Percentiles rank a stretch among this genome's conserved stretches.
Evolutionary conservation across 1,284 basidiomycete species (phyloP).

Genomic region (Melampsora americana): DNA sequence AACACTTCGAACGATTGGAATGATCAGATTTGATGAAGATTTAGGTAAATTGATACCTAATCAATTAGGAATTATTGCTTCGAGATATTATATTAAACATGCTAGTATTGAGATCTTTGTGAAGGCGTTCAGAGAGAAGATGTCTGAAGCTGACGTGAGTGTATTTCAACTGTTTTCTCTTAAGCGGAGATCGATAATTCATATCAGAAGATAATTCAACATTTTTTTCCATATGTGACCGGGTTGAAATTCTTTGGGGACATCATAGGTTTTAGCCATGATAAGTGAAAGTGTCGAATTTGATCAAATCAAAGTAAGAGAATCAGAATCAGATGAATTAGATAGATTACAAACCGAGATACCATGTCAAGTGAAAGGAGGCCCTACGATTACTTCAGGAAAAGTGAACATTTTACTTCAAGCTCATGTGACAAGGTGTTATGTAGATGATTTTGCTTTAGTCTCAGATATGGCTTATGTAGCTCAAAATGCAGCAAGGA

Average conservation of each 20-base stretch:
- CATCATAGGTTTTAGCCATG: slow-evolving; percentile 54
- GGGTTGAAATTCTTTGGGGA: neutral
- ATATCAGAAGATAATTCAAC: slow-evolving; percentile 55
- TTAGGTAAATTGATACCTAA: slow-evolving; percentile 70
- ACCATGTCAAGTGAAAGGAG: slow-evolving; percentile 88
- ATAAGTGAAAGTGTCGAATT: slow-evolving; percentile 59
- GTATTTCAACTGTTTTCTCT: slow-evolving; percentile 89
- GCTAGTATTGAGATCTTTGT: slow-evolving; percentile 88
- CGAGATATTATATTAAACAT: slow-evolving; percentile 90
- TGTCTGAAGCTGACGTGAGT: slow-evolving; percentile 87
- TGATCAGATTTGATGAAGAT: slow-evolving; percentile 73
- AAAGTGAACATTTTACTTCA: slow-evolving; percentile 97
- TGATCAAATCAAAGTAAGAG: slow-evolving; percentile 88
- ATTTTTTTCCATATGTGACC: too few relatives aligned
- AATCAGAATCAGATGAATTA: slow-evolving; percentile 82
- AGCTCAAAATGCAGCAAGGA: slow-evolving; percentile 84
- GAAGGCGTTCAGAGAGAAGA: slow-evolving; percentile 70
- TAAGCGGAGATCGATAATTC: slow-evolving; percentile 67
- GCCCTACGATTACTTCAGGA: slow-evolving; percentile 87
- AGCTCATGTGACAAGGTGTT: slow-evolving; percentile 75
- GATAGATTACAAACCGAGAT: slow-evolving; percentile 66
- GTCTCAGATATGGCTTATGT: slow-evolving; percentile 93
- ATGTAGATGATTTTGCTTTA: slow-evolving; percentile 89
- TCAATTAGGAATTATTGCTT: slow-evolving; percentile 88
- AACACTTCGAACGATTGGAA: slow-evolving; percentile 69